Evolutionary conservation across 352 stramenopile genomes (phyloP).

Genomic region (Pythium aquatile): DNA sequence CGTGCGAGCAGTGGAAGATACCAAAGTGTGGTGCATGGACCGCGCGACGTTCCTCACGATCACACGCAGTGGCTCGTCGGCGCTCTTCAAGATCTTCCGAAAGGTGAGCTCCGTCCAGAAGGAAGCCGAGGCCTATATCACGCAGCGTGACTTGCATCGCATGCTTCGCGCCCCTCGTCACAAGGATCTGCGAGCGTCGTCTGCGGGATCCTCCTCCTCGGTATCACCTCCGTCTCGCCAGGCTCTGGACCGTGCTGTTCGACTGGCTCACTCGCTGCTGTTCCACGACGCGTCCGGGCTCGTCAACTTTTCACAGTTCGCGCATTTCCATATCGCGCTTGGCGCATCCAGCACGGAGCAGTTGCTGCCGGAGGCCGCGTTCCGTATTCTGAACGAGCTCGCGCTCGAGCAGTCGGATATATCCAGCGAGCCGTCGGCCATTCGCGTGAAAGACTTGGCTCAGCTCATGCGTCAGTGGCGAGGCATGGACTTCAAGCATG

Average conservation of each 20-base stretch:
- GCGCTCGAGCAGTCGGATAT: conserved; percentile 17
- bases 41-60: conserved; percentile 83
- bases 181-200: conserved; percentile 14
- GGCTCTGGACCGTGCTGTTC: conserved; percentile 52
- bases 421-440: conserved; percentile 29
- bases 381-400: conserved; percentile 66
- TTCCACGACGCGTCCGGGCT: conserved; percentile 72
- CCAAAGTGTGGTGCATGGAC: conserved; percentile 94
- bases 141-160: conserved; percentile 47
- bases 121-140: conserved; percentile 55
- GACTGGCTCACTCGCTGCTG: conserved; percentile 64
- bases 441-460: conserved; percentile 52
- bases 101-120: conserved; percentile 48
- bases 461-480: conserved; percentile 45
- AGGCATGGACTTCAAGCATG: conserved; percentile 8
- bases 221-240: conserved; percentile 7
- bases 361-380: conserved; percentile 70
- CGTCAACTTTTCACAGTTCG: conserved; percentile 88
- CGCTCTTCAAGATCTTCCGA: conserved; percentile 73
- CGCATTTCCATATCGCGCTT: conserved; percentile 84
- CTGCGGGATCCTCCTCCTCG: neutral
- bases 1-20: conserved; percentile 79
- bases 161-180: conserved; percentile 42
- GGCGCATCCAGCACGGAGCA: conserved; percentile 68
- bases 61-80: conserved; percentile 74